Base-by-base conservation (phyloP, 148 eudicot species). In the Diospyros kaki region DNA sequence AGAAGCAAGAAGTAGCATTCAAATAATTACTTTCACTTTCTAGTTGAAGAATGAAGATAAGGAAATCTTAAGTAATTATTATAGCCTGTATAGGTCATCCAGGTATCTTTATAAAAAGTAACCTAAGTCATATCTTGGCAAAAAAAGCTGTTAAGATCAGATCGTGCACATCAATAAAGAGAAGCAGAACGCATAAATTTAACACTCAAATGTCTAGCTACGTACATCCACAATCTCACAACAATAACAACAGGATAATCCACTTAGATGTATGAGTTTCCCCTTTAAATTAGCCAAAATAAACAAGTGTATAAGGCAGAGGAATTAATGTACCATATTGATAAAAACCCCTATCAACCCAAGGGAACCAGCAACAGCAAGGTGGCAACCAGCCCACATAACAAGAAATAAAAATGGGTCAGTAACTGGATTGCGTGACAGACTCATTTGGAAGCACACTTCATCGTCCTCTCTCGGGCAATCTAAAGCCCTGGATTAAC, bases 351-450 rank as follows among this genome's bases (percentile, higher is more conserved):
- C 68, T 12, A 83, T 75, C 68, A 83, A 76, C 9, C 86, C 83
- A 51, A 83, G 76, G 41, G 80, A 64, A 66, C 83, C 80, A 44
- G 81, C 80, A 76, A 83, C 83, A 44, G 81, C 80, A 76, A 83
- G 74, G 14, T 73, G 80, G 69, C 83, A 83, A 69, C 79, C 81
- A 61, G 73, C 66, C 83, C 83, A 83, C 52, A 76, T 78, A 58
- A 79, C 70, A 44, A 83, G 70, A 73, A 73, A 79, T 8, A 76
- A 66, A 14, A 79, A 79, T 5, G 79, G 15, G 48, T 80, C 65
- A 0, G 83, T 80, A 68, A 51, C 86, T 71, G 86, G 80, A 79
- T 78, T 75, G 18, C 73, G 79, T 64, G 77, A 61, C 70, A 83
- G 50, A 43, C 81, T 76, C 78, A 83, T 58, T 43, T 83, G 86